Evolutionary conservation across 2,329 filamentous ascomycete genomes (phyloP).

Genomic region (Shiraia bambusicola): DNA sequence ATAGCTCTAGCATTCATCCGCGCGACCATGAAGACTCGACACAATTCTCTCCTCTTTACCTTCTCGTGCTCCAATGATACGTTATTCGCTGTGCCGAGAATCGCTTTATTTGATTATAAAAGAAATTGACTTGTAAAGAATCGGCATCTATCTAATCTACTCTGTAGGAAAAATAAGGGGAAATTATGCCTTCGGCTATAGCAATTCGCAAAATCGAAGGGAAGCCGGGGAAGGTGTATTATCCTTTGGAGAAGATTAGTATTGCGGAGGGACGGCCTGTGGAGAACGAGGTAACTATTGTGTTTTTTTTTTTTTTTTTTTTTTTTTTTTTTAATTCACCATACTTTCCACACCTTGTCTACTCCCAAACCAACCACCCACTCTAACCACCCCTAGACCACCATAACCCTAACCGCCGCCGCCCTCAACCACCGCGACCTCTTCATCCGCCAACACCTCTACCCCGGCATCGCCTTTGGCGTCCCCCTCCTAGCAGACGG

Average conservation of each 20-base stretch:
- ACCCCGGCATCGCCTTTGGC: slow-evolving; percentile 79
- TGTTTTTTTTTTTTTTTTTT: no score
- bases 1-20: slow-evolving; percentile 6
- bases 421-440: slow-evolving; percentile 94
- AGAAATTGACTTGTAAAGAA: no score
- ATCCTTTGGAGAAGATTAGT: slow-evolving; percentile 55
- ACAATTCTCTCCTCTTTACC: not conserved
- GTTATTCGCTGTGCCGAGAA: no score
- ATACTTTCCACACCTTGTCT: not conserved
- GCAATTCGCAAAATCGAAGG: slow-evolving; percentile 70
- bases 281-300: slow-evolving; percentile 32
- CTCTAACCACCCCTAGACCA: slow-evolving; percentile 59
- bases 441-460: slow-evolving; percentile 89
- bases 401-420: slow-evolving; percentile 74
- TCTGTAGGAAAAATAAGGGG: no score
- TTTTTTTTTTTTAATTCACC: no score
- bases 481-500: slow-evolving; percentile 82
- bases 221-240: slow-evolving; percentile 87
- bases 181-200: slow-evolving; percentile 56
- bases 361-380: not conserved
- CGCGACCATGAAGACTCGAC: slow-evolving; percentile 5
- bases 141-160: no score
- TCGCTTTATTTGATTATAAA: no score
- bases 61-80: no score
- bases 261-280: slow-evolving; percentile 31